Base-by-base conservation (phyloP, 345 rosid species). In the Aquilaria sinensis region DNA sequence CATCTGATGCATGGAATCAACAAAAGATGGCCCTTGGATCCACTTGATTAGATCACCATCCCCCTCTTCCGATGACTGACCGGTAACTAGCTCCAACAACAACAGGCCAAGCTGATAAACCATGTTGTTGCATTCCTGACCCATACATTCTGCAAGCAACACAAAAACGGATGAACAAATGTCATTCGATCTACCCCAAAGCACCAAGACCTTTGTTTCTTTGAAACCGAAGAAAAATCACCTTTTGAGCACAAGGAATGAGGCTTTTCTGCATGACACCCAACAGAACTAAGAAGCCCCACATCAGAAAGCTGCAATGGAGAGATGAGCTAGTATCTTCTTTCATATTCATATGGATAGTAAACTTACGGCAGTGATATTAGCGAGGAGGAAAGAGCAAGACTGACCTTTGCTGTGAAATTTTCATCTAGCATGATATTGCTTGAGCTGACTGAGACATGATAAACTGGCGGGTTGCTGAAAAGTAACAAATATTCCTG, bases 401-500 rank as follows among this genome's bases (percentile, higher is more conserved):
- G 54, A 9, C 65, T 67, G 45, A 87, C 98, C 88, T 90, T 93
- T 15, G 95, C 89, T 0, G 74, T 88, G 74, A 86, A 90, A 81
- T 90, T 85, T 60, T 83, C 92, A 63, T 88, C 99, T 53, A 94
- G 74, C 90, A 93, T 85, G 72, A 93, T 78, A 61, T 75, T 88
- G 60, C 95, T 86, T 62, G 99, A 85, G 74, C 71, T 90, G 70
- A 94, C 64, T 63, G 97, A 88, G 63, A 90, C 88, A 61, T 74
- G 84, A 70, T 80, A 81, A 11, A 78, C 64, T 11, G 86, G 86
- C 46, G 85, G 88, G 50, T 80, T 83, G 62, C 85, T 85, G 79
- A 88, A 94, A 62, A 88, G 77, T 61, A 90, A 78, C 77, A 90
- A 65, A 72, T 94, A 94, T 58, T 94, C 97, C 99, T 94, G 92